These are phyloP conservation scores for Penicillium coprophilum DNA, from an alignment of 495 filamentous ascomycete species.

Conservation along the genomic window DNA sequence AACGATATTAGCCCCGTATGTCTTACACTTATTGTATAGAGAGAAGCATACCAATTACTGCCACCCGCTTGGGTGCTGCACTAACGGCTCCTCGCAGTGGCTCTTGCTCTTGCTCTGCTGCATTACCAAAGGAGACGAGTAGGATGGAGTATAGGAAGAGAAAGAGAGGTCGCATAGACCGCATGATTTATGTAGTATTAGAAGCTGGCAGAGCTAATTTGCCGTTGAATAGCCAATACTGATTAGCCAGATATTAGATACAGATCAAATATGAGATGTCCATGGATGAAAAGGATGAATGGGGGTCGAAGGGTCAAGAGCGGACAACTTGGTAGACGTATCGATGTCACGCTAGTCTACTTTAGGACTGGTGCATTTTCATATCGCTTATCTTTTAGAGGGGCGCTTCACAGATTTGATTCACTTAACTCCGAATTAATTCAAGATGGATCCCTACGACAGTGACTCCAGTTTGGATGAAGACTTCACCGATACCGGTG, in stretches of 20 bases:
- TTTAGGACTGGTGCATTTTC: conserved; percentile 6
- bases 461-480: conserved; percentile 69
- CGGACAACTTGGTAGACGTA: not conserved
- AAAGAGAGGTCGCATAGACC: not conserved
- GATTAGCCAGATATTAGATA: not conserved
- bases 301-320: not conserved
- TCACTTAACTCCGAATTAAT: conserved; percentile 5
- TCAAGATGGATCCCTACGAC: conserved; percentile 74
- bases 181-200: not conserved
- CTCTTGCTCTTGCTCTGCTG: conserved; percentile 30
- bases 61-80: conserved; percentile 39
- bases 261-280: not conserved
- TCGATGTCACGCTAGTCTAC: not conserved
- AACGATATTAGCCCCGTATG: conserved; percentile 3
- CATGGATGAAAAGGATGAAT: not conserved
- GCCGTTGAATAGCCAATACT: not conserved
- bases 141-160: conserved; percentile 15
- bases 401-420: conserved; percentile 19
- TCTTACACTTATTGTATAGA: not conserved
- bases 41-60: conserved; percentile 45
- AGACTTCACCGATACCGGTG: conserved; percentile 79
- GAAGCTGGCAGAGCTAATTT: not conserved
- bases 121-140: conserved; percentile 22
- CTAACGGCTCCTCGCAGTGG: conserved; percentile 23
- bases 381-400: conserved; percentile 36